Percentiles rank a stretch among this genome's conserved stretches.
These are phyloP conservation scores for Huntiella omanensis DNA, from an alignment of 2,329 filamentous ascomycete species.

Conservation along the genomic window DNA sequence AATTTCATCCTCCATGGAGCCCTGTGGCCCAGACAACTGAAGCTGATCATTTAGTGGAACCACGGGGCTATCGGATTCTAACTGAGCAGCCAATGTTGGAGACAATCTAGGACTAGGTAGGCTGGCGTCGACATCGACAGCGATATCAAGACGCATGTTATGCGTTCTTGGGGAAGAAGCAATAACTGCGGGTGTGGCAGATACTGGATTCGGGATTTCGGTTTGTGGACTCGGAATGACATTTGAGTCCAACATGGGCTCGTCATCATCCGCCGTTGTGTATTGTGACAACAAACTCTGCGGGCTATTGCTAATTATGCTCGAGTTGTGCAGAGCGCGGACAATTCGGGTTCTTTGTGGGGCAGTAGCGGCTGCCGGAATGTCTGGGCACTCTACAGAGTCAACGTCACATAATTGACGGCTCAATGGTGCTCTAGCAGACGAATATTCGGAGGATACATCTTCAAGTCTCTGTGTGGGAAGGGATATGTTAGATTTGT, in stretches of 20 bases:
- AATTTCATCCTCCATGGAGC: constrained; percentile 1
- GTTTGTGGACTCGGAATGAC: too few relatives aligned
- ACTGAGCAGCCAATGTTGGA: constrained; percentile 57
- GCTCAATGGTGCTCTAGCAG: background rate
- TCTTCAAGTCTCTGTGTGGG: background rate
- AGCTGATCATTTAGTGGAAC: constrained; percentile 23
- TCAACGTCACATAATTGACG: too few relatives aligned
- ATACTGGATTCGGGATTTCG: background rate
- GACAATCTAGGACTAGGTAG: constrained; percentile 88
- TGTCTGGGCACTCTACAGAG: too few relatives aligned
- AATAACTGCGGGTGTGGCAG: background rate
- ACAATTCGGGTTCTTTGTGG: too few relatives aligned
- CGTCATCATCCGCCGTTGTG: constrained; percentile 12
- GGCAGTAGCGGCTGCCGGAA: too few relatives aligned
- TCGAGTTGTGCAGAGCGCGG: too few relatives aligned
- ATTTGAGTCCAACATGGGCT: background rate
- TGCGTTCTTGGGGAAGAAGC: background rate
- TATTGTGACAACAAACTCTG: too few relatives aligned
- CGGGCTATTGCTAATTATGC: too few relatives aligned
- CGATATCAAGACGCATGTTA: background rate
- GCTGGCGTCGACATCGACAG: constrained; percentile 57
- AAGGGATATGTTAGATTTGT: too few relatives aligned
- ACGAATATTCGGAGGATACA: background rate
- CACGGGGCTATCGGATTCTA: constrained; percentile 26
- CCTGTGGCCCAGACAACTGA: constrained; percentile 13